Evolutionary conservation across 352 stramenopile genomes (phyloP).

Genomic region (Pythium utonaiense): DNA sequence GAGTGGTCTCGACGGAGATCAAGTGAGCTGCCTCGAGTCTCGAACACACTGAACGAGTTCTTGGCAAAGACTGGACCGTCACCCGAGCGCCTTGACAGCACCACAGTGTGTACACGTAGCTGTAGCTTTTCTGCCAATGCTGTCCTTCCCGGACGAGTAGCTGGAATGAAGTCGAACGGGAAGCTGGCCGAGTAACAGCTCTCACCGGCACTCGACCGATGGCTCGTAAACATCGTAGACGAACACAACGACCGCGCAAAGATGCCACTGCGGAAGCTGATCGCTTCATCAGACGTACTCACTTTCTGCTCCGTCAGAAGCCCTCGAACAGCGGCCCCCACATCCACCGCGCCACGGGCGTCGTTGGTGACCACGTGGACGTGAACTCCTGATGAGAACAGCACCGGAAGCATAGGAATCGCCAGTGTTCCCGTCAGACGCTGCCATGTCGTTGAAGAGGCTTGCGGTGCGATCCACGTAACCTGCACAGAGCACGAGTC

Average conservation of each 20-base stretch:
- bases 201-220: not conserved
- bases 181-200: conserved; percentile 15
- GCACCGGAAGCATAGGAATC: conserved; percentile 1
- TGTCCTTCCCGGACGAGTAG: not conserved
- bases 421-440: conserved; percentile 6
- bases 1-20: not conserved
- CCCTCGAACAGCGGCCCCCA: not conserved
- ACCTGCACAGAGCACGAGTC: conserved; percentile 1
- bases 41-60: not conserved
- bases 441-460: conserved; percentile 9
- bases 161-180: not conserved
- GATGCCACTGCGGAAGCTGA: not conserved
- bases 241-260: conserved; percentile 18
- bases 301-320: not conserved
- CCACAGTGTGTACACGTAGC: not conserved
- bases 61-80: not conserved
- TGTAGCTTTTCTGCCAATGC: not conserved
- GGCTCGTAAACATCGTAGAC: conserved; percentile 10
- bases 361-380: conserved; percentile 3
- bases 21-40: not conserved
- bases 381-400: conserved; percentile 13
- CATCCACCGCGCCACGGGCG: not conserved
- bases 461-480: conserved; percentile 3
- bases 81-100: not conserved
- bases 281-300: not conserved